Base-by-base conservation (phyloP, 768 basidiomycete genomes). In the Cystobasidiopsis lactophilus region DNA sequence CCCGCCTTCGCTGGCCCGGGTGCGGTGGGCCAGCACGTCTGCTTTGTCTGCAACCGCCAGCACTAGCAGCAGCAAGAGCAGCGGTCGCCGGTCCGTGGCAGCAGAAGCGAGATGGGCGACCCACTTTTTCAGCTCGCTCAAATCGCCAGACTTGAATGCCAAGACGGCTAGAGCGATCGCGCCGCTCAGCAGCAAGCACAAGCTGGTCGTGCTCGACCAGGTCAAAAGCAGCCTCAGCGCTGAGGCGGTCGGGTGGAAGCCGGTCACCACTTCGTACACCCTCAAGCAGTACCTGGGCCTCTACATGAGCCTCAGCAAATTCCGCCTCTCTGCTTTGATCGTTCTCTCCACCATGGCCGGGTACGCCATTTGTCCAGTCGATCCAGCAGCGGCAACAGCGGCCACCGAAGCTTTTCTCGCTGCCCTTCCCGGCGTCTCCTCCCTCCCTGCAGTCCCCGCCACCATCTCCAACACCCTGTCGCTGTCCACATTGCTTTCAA, bases 331-430 rank as follows among this genome's bases (percentile, higher is more conserved):
- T 18, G 71, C 77, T 7, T 73, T 95, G 51, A 79, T 88, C 57
- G 81, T 84, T 2, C 73, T 98, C 40, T 85, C 84, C 13, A 78
- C 91, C 26, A 82, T 91, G 74, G 79, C 84, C 5, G 81, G 86
- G 29, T 83, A 96, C 39, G 91, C 93, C 1, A 72, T 98, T 19
- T 95, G 82, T 2, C 93, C 93, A 0, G 67, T 86, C 18, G 83
- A 85, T 3, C 74, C 83, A 0, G 79, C 82, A 0, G 24, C 57
- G 3, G 52, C 60, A 0, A 26, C 43, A 7, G 54, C 55, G 18
- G 62, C 62, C 23, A 56, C 60, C 44, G 60, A 63, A 40, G 60
- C 59, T 1, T 56, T 63, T 33, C 58, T 60, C 21, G 45, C 49
- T 9, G n/a, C 53, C 23, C 23, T 53, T 30, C 40, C 58, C 24